Conservation (phyloP, 2,329 filamentous ascomycete species). For the Tolypocladium capitatum region DNA sequence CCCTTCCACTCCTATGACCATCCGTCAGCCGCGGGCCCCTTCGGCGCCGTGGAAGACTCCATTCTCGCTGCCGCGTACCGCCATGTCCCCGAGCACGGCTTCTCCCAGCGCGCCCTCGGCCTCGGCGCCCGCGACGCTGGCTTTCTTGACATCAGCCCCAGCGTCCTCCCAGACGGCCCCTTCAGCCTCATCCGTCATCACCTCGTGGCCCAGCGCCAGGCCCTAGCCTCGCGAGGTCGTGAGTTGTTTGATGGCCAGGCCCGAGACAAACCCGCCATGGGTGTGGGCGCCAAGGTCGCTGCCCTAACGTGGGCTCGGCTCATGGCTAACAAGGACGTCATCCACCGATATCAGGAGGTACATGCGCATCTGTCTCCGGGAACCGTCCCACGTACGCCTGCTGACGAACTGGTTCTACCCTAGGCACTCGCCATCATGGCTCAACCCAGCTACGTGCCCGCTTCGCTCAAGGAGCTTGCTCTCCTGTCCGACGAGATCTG, state of each 20-base stretch:
- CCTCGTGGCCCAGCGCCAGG: constrained; percentile 52
- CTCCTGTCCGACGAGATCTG: constrained; percentile 84
- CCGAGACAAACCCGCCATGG: constrained; percentile 11
- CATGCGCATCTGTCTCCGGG: not conserved
- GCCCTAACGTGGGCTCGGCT: constrained; percentile 64
- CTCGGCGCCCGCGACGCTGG: constrained; percentile 73
- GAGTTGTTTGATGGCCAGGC: constrained; percentile 23
- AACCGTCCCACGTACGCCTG: not conserved
- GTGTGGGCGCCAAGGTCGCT: constrained; percentile 53
- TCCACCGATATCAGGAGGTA: constrained; percentile 79
- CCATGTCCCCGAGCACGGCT: constrained; percentile 72
- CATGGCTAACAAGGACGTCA: constrained; percentile 57
- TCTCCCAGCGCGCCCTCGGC: constrained; percentile 59
- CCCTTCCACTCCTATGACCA: constrained; percentile 66
- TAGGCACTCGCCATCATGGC: constrained; percentile 86
- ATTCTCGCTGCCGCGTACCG: constrained; percentile 72
- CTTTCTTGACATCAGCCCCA: constrained; percentile 75
- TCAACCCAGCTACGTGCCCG: constrained; percentile 62
- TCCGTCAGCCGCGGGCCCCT: constrained; percentile 41
- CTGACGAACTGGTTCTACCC: not conserved
- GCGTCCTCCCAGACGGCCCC: constrained; percentile 64
- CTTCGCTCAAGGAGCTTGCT: constrained; percentile 66
- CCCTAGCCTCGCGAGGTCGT: constrained; percentile 31
- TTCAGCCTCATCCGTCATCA: constrained; percentile 77
- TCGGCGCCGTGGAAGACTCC: constrained; percentile 53